Evolutionary conservation across 2,329 filamentous ascomycete species (phyloP).

Genomic region (Bipolaris oryzae): DNA sequence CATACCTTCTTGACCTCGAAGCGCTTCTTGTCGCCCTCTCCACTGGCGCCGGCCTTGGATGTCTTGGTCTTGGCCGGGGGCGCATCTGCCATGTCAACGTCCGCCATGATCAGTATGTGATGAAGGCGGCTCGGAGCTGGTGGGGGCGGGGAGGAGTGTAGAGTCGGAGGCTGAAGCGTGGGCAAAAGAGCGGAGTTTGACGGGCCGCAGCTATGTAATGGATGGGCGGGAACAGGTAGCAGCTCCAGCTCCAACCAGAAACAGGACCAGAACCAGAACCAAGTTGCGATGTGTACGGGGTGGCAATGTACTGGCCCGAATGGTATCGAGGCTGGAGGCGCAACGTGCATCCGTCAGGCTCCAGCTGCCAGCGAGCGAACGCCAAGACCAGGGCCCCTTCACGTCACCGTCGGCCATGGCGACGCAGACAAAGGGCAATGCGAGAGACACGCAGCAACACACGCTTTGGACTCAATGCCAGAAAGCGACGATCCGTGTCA

Average conservation of each 20-base stretch:
- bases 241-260: conserved; percentile 6
- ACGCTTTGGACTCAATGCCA: background rate
- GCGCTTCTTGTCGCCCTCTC: conserved; percentile 77
- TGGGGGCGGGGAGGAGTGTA: conserved; percentile 28
- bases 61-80: conserved; percentile 61
- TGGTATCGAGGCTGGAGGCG: conserved; percentile 8
- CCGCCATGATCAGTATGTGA: conserved; percentile 69
- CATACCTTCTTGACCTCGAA: conserved; percentile 98
- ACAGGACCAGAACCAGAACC: too few relatives aligned
- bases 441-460: background rate
- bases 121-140: conserved; percentile 20
- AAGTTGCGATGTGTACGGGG: conserved; percentile 1
- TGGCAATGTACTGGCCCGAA: conserved; percentile 9
- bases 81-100: conserved; percentile 96
- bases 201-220: background rate
- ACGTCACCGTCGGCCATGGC: conserved; percentile 5
- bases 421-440: background rate
- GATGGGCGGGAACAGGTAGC: background rate
- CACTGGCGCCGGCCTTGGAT: conserved; percentile 59
- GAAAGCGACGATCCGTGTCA: background rate
- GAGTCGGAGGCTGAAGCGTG: conserved; percentile 5
- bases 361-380: conserved; percentile 14
- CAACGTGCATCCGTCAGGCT: conserved; percentile 19
- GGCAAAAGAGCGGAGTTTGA: conserved; percentile 1
- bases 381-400: conserved; percentile 20